phyloP scores from a whole-genome alignment of 192 early-diverging fungal genomes.

The Umbelopsis ramanniana region DNA sequence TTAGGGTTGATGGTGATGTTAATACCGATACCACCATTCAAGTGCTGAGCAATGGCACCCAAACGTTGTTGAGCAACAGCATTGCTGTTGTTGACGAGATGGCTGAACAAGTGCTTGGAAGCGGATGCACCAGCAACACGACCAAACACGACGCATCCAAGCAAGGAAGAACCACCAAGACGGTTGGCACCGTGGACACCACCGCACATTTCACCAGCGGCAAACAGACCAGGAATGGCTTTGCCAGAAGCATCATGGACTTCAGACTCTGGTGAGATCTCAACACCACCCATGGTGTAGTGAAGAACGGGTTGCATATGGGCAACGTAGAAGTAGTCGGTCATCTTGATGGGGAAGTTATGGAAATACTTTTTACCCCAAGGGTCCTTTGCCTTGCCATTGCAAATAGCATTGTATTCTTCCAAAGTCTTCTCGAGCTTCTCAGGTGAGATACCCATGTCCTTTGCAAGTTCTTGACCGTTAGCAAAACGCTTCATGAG shows the following conservation, averaged over 20 bases:
- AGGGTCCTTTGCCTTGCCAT: constrained; percentile 59
- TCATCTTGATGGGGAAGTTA: constrained; percentile 57
- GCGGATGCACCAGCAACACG: constrained; percentile 86
- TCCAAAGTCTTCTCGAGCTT: constrained; percentile 60
- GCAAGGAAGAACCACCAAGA: constrained; percentile 90
- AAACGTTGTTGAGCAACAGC: constrained; percentile 63
- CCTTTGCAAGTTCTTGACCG: constrained; percentile 79
- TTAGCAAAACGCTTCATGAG: constrained; percentile 83
- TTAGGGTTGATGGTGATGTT: constrained; percentile 59
- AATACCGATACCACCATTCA: constrained; percentile 69
- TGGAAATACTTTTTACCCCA: constrained; percentile 77
- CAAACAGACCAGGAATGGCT: constrained; percentile 83
- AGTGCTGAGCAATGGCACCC: constrained; percentile 66
- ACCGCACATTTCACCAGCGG: constrained; percentile 92
- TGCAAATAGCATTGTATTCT: constrained; percentile 63
- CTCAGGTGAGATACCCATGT: constrained; percentile 62
- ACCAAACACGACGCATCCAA: constrained; percentile 96
- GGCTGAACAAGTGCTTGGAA: constrained; percentile 58
- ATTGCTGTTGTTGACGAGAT: constrained; percentile 56
- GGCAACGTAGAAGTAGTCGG: constrained; percentile 66
- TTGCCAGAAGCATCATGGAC: constrained; percentile 59
- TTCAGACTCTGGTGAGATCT: constrained; percentile 73
- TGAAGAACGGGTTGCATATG: constrained; percentile 82
- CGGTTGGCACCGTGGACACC: constrained; percentile 97
- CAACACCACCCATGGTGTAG: constrained; percentile 90